Evolutionary conservation across 2,329 filamentous ascomycete genomes (phyloP), one percentile per base, ranked within the genome.

Genomic region (Clarireedia homoeocarpa): DNA sequence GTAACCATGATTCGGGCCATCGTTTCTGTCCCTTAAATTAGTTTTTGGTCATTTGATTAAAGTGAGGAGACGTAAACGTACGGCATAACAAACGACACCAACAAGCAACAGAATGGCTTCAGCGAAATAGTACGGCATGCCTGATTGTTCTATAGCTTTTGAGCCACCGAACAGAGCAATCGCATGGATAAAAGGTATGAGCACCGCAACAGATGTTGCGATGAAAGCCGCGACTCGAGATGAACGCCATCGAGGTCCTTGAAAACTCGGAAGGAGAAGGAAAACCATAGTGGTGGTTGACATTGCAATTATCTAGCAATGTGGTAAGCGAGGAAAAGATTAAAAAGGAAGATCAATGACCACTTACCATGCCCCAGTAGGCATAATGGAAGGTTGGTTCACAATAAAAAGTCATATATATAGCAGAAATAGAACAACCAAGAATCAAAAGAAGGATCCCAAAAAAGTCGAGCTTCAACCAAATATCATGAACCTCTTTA

Each of bases 391-490:
- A 58, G 7, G 45, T 24, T 26, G 65, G 67, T 56, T 72, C 71
- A 56, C 71, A 74, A 55, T 70, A 74, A 55, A 75, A 75, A 6
- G 66, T 64, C 39, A 73, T 65, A 53, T 74, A 74, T n/a, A 74
- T 61, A 2, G 71, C 71, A 6, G 70, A 70, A 27, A 73, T 59
- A 48, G 75, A 73, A 36, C 65, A 68, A 1, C 71, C 72, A 17
- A 73, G 51, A 34, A 70, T 75, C 45, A 72, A 64, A 10, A 71
- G 50, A 17, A 73, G 58, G 49, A 75, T 75, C 17, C 69, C 71
- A 2, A 67, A 59, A 56, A 70, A 73, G 58, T 75, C 73, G 6
- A 72, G 51, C 6, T 70, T 63, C 10, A 73, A 60, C 71, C 72
- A 75, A 6, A 71, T 58, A n/a, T 67, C 61, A 20, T 68, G 67